phyloP scores from a whole-genome alignment of 495 filamentous ascomycete species.

The Astrothelium macrocarpum region DNA sequence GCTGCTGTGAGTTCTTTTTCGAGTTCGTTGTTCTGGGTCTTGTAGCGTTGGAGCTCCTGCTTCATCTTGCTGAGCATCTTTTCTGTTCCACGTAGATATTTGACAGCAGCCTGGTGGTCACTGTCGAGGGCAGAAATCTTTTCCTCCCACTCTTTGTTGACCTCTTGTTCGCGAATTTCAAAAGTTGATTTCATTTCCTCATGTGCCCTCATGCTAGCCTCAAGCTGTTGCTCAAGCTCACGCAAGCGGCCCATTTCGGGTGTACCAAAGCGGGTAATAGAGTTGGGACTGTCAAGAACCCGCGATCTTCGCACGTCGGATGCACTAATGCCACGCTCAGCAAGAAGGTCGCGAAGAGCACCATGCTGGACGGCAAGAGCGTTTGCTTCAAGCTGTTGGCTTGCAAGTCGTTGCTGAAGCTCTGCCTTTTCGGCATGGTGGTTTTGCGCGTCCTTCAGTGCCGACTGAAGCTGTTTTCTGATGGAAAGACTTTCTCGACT shows the following conservation, averaged over 20 bases:
- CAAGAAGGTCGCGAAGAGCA: slow-evolving; percentile 83
- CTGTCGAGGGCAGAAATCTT: slow-evolving; percentile 88
- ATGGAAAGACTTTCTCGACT: slow-evolving; percentile 84
- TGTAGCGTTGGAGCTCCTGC: slow-evolving; percentile 83
- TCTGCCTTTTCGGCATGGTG: slow-evolving; percentile 69
- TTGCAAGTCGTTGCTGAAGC: slow-evolving; percentile 64
- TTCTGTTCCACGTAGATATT: slow-evolving; percentile 97
- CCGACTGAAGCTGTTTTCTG: slow-evolving; percentile 76
- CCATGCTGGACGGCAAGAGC: slow-evolving; percentile 83
- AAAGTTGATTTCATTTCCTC: slow-evolving; percentile 69
- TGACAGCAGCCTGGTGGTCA: slow-evolving; percentile 98
- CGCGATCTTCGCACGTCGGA: slow-evolving; percentile 48
- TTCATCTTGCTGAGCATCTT: slow-evolving; percentile 99
- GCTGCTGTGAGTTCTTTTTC: slow-evolving; percentile 67
- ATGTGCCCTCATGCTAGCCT: slow-evolving; percentile 64
- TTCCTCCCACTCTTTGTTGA: slow-evolving; percentile 74
- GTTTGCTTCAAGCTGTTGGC: slow-evolving; percentile 79
- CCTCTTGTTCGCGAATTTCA: slow-evolving; percentile 70
- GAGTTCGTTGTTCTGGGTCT: slow-evolving; percentile 70
- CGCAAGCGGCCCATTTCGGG: slow-evolving; percentile 74
- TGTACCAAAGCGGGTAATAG: slow-evolving; percentile 51
- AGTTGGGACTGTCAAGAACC: slow-evolving; percentile 52
- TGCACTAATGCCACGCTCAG: slow-evolving; percentile 67
- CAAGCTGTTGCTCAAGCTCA: slow-evolving; percentile 86
- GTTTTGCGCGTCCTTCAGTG: slow-evolving; percentile 67